A percentile compares a stretch with the other conserved stretches of the same genome.
Conservation (phyloP, 306 rosid species). For the Fagus sylvatica region DNA sequence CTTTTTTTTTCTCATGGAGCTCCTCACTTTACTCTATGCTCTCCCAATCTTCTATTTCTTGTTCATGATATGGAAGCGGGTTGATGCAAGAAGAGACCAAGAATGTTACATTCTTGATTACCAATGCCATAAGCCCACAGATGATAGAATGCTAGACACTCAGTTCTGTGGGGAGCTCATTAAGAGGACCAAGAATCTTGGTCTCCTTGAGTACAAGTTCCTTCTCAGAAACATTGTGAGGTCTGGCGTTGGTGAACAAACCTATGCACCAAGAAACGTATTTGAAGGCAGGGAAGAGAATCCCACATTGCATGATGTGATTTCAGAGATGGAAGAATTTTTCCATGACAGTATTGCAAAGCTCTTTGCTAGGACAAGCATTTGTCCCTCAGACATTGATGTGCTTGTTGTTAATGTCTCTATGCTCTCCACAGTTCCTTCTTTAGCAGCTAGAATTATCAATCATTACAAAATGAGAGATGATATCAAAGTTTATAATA, state of each 20-base stretch:
- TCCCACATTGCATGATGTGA: slow-evolving; percentile 47
- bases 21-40: slow-evolving; percentile 39
- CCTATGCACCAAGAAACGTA: slow-evolving; percentile 73
- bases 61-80: slow-evolving; percentile 54
- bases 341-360: slow-evolving; percentile 56
- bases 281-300: slow-evolving; percentile 46
- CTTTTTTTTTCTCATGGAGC: slow-evolving; percentile 43
- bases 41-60: slow-evolving; percentile 39
- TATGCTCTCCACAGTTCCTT: slow-evolving; percentile 56
- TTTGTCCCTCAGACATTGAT: slow-evolving; percentile 64
- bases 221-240: slow-evolving; percentile 79
- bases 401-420: slow-evolving; percentile 79
- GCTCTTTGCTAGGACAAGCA: slow-evolving; percentile 44
- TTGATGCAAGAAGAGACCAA: slow-evolving; percentile 45
- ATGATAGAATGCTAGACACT: slow-evolving; percentile 73
- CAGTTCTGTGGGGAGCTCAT: slow-evolving; percentile 53
- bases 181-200: slow-evolving; percentile 44
- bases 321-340: slow-evolving; percentile 73
- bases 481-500: slow-evolving; percentile 69
- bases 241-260: slow-evolving; percentile 90
- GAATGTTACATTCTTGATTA: slow-evolving; percentile 75
- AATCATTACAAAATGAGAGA: slow-evolving; percentile 70
- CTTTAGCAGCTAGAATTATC: slow-evolving; percentile 57
- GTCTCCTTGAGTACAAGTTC: slow-evolving; percentile 69
- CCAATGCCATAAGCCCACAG: slow-evolving; percentile 64